A percentile compares a stretch with the other conserved stretches of the same genome.
Conservation (phyloP, 2,329 filamentous ascomycete species). For the Aspergillus sp. region DNA sequence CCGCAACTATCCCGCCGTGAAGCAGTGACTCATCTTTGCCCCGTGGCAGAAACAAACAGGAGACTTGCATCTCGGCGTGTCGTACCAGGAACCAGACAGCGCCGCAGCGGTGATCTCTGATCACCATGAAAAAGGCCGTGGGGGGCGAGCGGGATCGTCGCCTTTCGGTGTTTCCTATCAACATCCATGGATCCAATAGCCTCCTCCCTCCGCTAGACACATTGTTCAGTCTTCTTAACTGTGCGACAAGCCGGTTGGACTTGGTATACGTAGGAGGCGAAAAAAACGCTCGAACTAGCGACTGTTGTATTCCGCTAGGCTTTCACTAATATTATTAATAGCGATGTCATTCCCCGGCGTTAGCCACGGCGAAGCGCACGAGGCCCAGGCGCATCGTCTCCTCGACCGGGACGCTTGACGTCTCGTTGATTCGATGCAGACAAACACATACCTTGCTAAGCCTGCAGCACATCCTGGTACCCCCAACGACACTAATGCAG, state of each 20-base stretch:
- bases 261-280: background rate
- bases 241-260: background rate
- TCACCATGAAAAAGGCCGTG: background rate
- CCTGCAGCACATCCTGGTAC: conserved; percentile 7
- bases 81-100: conserved; percentile 15
- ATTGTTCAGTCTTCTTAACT: background rate
- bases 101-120: background rate
- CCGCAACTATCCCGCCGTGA: too few relatives aligned
- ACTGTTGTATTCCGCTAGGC: background rate
- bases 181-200: background rate
- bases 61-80: conserved; percentile 13
- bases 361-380: conserved; percentile 4
- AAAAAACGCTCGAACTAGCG: background rate
- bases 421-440: conserved; percentile 2
- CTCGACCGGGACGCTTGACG: background rate
- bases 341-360: background rate
- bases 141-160: conserved; percentile 8
- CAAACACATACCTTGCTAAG: conserved; percentile 6
- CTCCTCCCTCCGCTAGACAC: too few relatives aligned
- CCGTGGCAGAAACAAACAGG: background rate
- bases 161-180: background rate
- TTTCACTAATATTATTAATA: background rate
- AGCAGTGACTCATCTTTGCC: background rate
- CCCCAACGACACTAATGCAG: conserved; percentile 6
- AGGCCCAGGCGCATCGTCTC: conserved; percentile 2